Base-by-base conservation (phyloP, 768 basidiomycete genomes). In the Agrocybe chaxingu region DNA sequence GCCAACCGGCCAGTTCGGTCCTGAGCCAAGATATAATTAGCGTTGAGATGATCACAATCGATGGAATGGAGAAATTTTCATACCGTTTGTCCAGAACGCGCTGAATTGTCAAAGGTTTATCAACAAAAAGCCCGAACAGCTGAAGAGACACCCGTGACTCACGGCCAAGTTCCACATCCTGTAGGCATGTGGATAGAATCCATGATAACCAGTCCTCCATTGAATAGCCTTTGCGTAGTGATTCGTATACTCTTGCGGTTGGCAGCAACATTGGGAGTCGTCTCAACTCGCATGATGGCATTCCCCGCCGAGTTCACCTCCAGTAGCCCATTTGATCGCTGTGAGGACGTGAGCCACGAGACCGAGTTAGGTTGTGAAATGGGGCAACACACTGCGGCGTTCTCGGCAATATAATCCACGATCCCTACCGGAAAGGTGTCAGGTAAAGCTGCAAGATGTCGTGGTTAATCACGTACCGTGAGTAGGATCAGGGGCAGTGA, bases 141-240 rank as follows among this genome's bases (percentile, higher is more conserved):
- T 18, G 42, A 45, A n/a, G 19, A 40, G 12, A 38, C 24, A 34
- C 8, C 31, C 24, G 40, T 39, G 6, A 75, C 76, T 65, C 49
- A 79, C 68, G 89, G 90, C 92, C 91, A 93, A 19, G 84, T 85
- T 34, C 85, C 92, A 66, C 92, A 95, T 10, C 92, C 93, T 0
- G 84, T 84, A 7, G 92, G 92, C 86, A 94, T 92, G 64, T 96
- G 92, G 19, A 83, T 75, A 19, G 90, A 80, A 67, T 95, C 92
- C 76, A 94, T 77, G 41, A 94, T 73, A 54, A 93, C 74, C 33
- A 97, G 73, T 7, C 81, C 81, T 10, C 78, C 87, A 32, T 78
- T 87, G 60, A 80, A 87, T 2, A 70, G 66, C 45, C 71, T 65
- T 29, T 82, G 63, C 0, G 86, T 82, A 42, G 81, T 83, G 57